A percentile compares a stretch with the other conserved stretches of the same genome.
phyloP scores from a whole-genome alignment of 1,284 basidiomycete species.

The Ceratobasidium sp. region DNA sequence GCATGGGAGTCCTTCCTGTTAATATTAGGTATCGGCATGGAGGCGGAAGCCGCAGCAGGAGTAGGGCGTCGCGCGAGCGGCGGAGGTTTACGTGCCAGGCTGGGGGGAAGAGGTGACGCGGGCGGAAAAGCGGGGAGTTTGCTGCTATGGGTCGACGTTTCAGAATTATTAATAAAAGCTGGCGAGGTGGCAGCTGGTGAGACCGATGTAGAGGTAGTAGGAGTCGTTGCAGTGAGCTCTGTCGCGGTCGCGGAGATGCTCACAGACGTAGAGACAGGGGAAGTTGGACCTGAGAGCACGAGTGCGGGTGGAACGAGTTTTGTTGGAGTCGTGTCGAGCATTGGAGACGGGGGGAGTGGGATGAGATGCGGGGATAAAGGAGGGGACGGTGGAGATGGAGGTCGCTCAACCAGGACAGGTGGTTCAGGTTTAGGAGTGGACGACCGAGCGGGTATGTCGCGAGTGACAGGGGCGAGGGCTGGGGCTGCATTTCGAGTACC shows the following conservation, averaged over 20 bases:
- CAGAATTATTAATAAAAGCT: background rate
- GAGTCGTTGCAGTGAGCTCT: slow-evolving; percentile 5
- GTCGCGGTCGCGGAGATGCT: background rate
- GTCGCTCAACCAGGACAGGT: background rate
- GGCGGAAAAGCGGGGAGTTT: slow-evolving; percentile 34
- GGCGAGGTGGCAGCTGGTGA: slow-evolving; percentile 16
- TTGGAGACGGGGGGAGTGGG: slow-evolving; percentile 11
- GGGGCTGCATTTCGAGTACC: background rate
- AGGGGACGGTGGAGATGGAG: background rate
- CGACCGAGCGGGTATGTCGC: background rate
- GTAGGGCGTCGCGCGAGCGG: slow-evolving; percentile 16
- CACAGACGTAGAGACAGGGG: slow-evolving; percentile 11
- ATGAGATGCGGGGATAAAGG: background rate
- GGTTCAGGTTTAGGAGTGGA: slow-evolving; percentile 1
- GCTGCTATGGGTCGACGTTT: background rate
- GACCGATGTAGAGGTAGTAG: slow-evolving; percentile 17
- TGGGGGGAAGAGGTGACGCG: slow-evolving; percentile 31
- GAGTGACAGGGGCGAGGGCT: background rate
- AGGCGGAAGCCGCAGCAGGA: background rate
- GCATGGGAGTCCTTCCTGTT: slow-evolving; percentile 7
- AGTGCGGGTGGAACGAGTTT: slow-evolving; percentile 15
- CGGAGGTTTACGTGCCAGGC: slow-evolving; percentile 19
- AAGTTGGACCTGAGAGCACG: slow-evolving; percentile 19
- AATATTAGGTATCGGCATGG: background rate
- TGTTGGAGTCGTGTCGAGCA: background rate